Percentiles rank a stretch among this genome's conserved stretches.
Evolutionary conservation across 148 eudicot species (phyloP).

Genomic region (Persicaria maculosa): DNA sequence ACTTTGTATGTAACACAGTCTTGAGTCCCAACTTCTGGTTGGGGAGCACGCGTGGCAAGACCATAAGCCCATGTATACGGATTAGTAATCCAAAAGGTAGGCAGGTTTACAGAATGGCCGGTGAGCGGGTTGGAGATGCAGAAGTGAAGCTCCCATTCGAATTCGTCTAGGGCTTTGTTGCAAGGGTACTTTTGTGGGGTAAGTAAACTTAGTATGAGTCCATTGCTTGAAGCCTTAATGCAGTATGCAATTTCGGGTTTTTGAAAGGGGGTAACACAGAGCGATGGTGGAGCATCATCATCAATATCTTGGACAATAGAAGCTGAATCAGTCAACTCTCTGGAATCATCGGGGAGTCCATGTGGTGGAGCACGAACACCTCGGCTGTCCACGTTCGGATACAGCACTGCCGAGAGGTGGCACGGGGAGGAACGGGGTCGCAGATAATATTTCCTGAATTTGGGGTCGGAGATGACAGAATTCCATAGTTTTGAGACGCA

Average conservation of each 20-base stretch:
- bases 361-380: too few species aligned
- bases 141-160: neutral
- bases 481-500: too few species aligned
- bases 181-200: neutral
- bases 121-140: neutral
- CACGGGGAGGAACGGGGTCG: too few species aligned
- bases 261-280: neutral
- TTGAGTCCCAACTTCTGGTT: too few species aligned
- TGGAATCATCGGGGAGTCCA: too few species aligned
- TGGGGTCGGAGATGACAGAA: too few species aligned
- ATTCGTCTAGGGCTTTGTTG: neutral
- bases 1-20: neutral
- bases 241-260: neutral
- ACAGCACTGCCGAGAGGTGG: too few species aligned
- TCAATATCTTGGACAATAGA: neutral
- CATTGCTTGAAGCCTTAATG: neutral
- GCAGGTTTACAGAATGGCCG: neutral
- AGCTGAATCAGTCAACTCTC: too few species aligned
- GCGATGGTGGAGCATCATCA: neutral
- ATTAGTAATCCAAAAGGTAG: neutral
- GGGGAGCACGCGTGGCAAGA: neutral
- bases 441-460: too few species aligned
- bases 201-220: neutral
- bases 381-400: too few species aligned
- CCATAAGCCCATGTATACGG: neutral